Percentiles rank a stretch among this genome's conserved stretches.
phyloP scores from a whole-genome alignment of 2,329 filamentous ascomycete species.

The Paecilomyces sp. region DNA sequence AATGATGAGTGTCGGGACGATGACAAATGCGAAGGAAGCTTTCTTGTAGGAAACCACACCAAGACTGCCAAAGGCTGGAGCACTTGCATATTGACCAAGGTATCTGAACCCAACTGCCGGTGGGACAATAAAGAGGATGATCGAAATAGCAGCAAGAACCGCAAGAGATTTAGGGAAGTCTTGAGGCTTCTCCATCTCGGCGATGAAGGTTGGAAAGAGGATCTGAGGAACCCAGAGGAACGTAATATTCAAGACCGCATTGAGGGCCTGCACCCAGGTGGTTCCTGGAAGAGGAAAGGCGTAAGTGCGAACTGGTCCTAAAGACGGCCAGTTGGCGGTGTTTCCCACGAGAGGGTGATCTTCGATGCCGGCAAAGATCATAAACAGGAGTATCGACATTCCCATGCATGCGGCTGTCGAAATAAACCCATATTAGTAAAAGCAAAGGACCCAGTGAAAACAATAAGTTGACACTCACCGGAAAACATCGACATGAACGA shows the following conservation, averaged over 20 bases:
- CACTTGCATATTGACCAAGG: slow-evolving; percentile 44
- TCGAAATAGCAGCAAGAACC: slow-evolving; percentile 38
- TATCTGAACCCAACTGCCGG: slow-evolving; percentile 44
- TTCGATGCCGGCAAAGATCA: slow-evolving; percentile 44
- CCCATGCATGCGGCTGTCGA: slow-evolving; percentile 38
- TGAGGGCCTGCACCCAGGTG: slow-evolving; percentile 42
- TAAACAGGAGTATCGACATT: slow-evolving; percentile 43
- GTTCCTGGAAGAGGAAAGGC: slow-evolving; percentile 42
- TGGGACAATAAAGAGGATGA: slow-evolving; percentile 44
- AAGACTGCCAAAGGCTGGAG: slow-evolving; percentile 43
- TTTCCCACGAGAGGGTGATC: slow-evolving; percentile 39
- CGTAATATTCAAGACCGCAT: slow-evolving; percentile 44
- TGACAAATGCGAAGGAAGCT: slow-evolving; percentile 44
- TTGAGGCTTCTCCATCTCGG: slow-evolving; percentile 44
- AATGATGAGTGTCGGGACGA: slow-evolving; percentile 44
- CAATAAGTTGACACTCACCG: slow-evolving; percentile 10
- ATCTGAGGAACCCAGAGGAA: slow-evolving; percentile 48
- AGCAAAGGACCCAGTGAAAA: background rate
- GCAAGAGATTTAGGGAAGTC: slow-evolving; percentile 47
- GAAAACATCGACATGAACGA: slow-evolving; percentile 47
- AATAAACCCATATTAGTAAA: slow-evolving; percentile 2
- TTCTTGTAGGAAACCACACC: slow-evolving; percentile 41
- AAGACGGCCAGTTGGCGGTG: slow-evolving; percentile 38
- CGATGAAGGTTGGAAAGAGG: slow-evolving; percentile 46
- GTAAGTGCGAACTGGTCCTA: slow-evolving; percentile 39